These are phyloP conservation scores for Colletotrichum sublineola DNA, from an alignment of 2,329 filamentous ascomycete genomes.

Conservation along the genomic window DNA sequence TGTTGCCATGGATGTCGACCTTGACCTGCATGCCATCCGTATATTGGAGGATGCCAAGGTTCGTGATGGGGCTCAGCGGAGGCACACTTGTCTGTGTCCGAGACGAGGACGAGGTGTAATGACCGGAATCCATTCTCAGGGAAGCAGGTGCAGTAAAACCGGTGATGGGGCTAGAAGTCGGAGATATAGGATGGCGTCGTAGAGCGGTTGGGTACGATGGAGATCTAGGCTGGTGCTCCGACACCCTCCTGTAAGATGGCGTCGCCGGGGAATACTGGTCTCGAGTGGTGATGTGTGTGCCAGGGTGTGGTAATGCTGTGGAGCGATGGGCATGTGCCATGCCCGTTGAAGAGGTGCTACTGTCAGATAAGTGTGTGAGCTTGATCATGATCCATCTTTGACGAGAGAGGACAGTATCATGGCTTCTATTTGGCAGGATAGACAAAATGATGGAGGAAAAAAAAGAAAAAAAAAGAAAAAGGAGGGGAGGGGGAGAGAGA, in stretches of 20 bases:
- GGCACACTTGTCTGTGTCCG: constrained; percentile 63
- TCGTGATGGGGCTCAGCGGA: constrained; percentile 64
- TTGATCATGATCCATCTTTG: constrained; percentile 38
- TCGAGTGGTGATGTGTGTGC: constrained; percentile 62
- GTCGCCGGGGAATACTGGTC: constrained; percentile 67
- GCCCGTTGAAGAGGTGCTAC: constrained; percentile 64
- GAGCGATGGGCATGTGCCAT: constrained; percentile 71
- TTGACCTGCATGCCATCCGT: constrained; percentile 70
- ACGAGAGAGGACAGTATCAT: constrained; percentile 23
- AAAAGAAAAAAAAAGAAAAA: too few species aligned
- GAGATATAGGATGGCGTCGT: constrained; percentile 67
- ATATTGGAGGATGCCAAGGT: constrained; percentile 73
- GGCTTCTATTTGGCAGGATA: constrained; percentile 28
- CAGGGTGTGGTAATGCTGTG: constrained; percentile 65
- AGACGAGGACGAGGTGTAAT: constrained; percentile 51
- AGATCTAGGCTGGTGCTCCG: constrained; percentile 65
- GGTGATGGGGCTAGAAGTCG: constrained; percentile 61
- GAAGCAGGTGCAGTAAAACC: constrained; percentile 33
- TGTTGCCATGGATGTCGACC: constrained; percentile 81
- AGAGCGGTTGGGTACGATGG: constrained; percentile 62
- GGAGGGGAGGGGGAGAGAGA: background rate
- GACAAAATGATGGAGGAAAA: too few species aligned
- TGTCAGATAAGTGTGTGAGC: constrained; percentile 55
- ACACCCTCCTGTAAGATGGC: constrained; percentile 63
- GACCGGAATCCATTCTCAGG: constrained; percentile 43